Evolutionary conservation across 2,329 filamentous ascomycete species (phyloP).

Genomic region (Phialophora expanda): DNA sequence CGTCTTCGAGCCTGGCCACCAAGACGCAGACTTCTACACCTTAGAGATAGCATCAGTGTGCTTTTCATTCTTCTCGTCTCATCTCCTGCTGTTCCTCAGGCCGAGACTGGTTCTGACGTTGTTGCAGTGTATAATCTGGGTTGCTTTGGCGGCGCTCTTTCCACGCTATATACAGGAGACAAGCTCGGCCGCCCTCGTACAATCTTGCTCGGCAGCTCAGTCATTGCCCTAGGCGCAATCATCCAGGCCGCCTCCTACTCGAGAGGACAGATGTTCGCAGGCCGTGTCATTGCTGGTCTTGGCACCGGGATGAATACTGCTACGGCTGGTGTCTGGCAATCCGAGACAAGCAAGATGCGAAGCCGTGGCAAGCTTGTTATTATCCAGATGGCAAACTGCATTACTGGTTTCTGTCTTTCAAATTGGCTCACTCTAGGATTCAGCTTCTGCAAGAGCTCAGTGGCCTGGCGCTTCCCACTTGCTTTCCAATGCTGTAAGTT

Average conservation of each 20-base stretch:
- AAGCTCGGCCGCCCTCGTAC: constrained; percentile 52
- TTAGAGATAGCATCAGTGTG: too few species aligned
- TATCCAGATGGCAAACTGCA: constrained; percentile 58
- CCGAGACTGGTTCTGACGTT: background rate
- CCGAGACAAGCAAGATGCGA: constrained; percentile 57
- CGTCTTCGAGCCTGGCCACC: too few species aligned
- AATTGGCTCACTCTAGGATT: constrained; percentile 59
- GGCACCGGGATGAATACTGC: constrained; percentile 44
- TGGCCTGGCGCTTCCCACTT: constrained; percentile 63
- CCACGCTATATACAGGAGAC: constrained; percentile 59
- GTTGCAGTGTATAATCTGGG: constrained; percentile 48
- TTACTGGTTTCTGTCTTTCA: constrained; percentile 55
- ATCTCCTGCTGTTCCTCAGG: background rate
- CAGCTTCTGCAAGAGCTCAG: constrained; percentile 56
- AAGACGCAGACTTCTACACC: too few species aligned
- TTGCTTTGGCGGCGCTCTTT: constrained; percentile 57
- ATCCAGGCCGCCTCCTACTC: constrained; percentile 51
- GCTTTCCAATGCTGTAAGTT: constrained; percentile 58
- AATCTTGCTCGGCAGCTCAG: constrained; percentile 47
- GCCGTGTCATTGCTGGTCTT: constrained; percentile 54
- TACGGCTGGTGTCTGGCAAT: constrained; percentile 50
- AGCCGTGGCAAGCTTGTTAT: constrained; percentile 59
- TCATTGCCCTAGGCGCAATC: constrained; percentile 53
- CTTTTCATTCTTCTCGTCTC: too few species aligned
- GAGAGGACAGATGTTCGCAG: constrained; percentile 51